A percentile compares a stretch with the other conserved stretches of the same genome.
phyloP scores from a whole-genome alignment of 2,329 filamentous ascomycete genomes.

The Elsinoe fawcettii region DNA sequence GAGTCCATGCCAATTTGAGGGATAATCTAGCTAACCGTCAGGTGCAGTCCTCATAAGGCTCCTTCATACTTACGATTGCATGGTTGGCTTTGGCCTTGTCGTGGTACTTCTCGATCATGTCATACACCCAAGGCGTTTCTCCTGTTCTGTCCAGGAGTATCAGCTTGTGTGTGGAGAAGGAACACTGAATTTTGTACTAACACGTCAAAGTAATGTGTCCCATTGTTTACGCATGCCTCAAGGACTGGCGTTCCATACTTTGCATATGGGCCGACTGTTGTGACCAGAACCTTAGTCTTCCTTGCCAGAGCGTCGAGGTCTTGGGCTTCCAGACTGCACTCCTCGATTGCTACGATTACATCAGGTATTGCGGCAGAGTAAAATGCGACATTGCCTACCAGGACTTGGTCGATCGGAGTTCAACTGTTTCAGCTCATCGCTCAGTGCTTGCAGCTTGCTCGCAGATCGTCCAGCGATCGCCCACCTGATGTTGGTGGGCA shows the following conservation, averaged over 20 bases:
- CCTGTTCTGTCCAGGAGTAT: constrained; percentile 42
- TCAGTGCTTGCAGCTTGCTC: constrained; percentile 62
- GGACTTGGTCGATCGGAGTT: constrained; percentile 65
- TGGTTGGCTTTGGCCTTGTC: constrained; percentile 50
- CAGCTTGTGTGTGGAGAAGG: not conserved
- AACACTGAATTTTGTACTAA: constrained; percentile 23
- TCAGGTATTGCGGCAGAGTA: not conserved
- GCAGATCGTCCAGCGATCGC: constrained; percentile 77
- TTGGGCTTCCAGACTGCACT: constrained; percentile 40
- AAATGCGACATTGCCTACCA: constrained; percentile 40
- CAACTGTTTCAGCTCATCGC: constrained; percentile 56
- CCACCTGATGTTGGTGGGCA: constrained; percentile 77
- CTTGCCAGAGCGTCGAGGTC: constrained; percentile 46
- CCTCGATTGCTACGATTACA: constrained; percentile 29
- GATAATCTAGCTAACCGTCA: constrained; percentile 37
- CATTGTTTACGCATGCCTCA: constrained; percentile 55
- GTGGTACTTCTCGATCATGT: constrained; percentile 56
- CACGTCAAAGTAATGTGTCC: constrained; percentile 61
- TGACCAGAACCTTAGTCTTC: constrained; percentile 53
- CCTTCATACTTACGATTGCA: constrained; percentile 37
- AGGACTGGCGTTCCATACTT: constrained; percentile 57
- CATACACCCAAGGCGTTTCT: constrained; percentile 56
- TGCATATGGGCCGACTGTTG: constrained; percentile 56
- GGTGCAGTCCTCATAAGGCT: not conserved
- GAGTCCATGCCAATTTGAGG: constrained; percentile 55